phyloP scores from a whole-genome alignment of 2,329 filamentous ascomycete species.

The Anisogramma anomala region DNA sequence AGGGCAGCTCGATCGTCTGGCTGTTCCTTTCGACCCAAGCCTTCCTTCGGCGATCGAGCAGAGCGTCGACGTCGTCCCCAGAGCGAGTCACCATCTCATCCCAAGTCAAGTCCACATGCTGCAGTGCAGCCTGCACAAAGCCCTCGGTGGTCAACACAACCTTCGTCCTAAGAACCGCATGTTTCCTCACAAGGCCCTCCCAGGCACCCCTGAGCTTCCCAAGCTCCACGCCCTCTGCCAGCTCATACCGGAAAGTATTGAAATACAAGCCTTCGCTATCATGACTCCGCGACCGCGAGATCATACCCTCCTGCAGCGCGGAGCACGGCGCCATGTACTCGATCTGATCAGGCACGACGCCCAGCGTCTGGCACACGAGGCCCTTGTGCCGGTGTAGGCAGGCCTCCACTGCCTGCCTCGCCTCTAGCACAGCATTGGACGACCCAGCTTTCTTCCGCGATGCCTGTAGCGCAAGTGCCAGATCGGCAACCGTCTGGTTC shows the following conservation, averaged over 20 bases:
- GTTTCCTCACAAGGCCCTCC: constrained; percentile 34
- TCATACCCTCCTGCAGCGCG: constrained; percentile 75
- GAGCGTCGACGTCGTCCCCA: constrained; percentile 22
- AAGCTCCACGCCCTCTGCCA: constrained; percentile 34
- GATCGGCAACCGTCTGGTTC: constrained; percentile 38
- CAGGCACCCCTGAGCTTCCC: constrained; percentile 46
- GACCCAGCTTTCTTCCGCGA: constrained; percentile 8
- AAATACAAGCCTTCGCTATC: constrained; percentile 56
- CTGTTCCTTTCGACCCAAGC: constrained; percentile 45
- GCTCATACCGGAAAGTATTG: constrained; percentile 55
- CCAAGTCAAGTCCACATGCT: constrained; percentile 32
- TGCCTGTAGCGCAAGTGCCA: constrained; percentile 29
- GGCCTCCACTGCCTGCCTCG: constrained; percentile 50
- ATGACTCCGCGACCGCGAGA: constrained; percentile 52
- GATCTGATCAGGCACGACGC: constrained; percentile 39
- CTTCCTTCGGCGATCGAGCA: constrained; percentile 26
- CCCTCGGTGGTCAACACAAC: constrained; percentile 67
- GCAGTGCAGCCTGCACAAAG: constrained; percentile 60
- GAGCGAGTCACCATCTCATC: constrained; percentile 21
- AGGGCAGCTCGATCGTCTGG: constrained; percentile 35
- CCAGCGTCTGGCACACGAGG: constrained; percentile 40
- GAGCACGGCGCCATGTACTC: constrained; percentile 75
- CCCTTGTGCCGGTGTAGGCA: constrained; percentile 50
- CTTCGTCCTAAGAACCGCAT: constrained; percentile 58
- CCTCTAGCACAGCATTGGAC: constrained; percentile 28